phyloP scores from a whole-genome alignment of 2,329 filamentous ascomycete species.

The Cladobotryum protrusum region DNA sequence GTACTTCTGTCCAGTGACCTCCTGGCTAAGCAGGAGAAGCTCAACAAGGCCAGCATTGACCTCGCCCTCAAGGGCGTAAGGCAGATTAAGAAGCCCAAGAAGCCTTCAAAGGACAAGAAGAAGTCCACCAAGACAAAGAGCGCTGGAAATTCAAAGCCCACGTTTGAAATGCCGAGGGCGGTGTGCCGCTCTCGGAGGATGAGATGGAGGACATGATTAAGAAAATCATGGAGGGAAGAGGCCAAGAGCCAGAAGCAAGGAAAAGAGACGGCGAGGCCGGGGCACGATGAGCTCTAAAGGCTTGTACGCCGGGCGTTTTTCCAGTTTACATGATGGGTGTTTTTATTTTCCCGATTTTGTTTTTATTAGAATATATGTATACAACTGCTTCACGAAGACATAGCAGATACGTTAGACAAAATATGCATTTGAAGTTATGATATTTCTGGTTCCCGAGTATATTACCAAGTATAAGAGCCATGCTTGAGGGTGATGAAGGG shows the following conservation, averaged over 20 bases:
- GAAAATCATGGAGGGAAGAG: constrained; percentile 26
- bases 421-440: too few relatives aligned
- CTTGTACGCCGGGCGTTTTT: background rate
- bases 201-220: constrained; percentile 46
- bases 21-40: constrained; percentile 58
- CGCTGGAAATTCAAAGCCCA: constrained; percentile 30
- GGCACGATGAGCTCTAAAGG: constrained; percentile 32
- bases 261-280: constrained; percentile 19
- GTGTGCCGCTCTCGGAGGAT: constrained; percentile 34
- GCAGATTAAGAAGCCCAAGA: constrained; percentile 40
- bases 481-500: too few relatives aligned
- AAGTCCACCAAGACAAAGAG: constrained; percentile 32
- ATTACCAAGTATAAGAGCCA: too few relatives aligned
- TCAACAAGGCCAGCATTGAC: constrained; percentile 65
- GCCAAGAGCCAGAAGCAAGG: constrained; percentile 22
- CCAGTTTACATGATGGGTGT: background rate
- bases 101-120: constrained; percentile 36
- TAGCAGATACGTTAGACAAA: too few relatives aligned
- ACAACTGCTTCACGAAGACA: too few relatives aligned
- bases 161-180: constrained; percentile 35
- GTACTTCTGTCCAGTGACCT: constrained; percentile 69
- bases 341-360: background rate
- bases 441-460: background rate
- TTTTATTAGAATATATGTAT: background rate
- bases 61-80: constrained; percentile 64